Evolutionary conservation across 768 basidiomycete genomes (phyloP).

Genomic region (Astraeus odoratus): DNA sequence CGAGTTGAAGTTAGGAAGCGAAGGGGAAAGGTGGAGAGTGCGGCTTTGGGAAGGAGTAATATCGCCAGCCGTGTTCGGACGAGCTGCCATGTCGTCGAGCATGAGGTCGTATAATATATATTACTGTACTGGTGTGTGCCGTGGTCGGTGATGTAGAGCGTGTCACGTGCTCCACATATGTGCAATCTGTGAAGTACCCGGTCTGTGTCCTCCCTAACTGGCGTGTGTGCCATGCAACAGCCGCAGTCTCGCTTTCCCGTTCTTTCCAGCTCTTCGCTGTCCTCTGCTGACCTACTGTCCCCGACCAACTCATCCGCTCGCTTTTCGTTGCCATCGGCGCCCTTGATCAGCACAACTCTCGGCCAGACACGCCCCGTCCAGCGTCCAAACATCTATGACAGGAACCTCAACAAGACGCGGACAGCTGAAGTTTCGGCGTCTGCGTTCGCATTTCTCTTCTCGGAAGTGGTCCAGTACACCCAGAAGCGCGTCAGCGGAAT

Average conservation of each 20-base stretch:
- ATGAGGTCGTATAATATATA: no score
- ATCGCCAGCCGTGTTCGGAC: no score
- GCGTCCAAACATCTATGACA: constrained; percentile 82
- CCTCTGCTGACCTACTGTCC: constrained; percentile 39
- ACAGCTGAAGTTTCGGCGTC: constrained; percentile 75
- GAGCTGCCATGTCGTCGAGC: constrained; percentile 5
- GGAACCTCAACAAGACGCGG: constrained; percentile 82
- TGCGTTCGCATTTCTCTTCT: constrained; percentile 87
- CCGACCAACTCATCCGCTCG: constrained; percentile 58
- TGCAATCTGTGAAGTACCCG: no score
- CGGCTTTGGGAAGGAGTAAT: neutral
- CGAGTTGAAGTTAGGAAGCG: constrained; percentile 7
- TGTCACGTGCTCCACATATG: constrained; percentile 5
- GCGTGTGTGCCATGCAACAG: constrained; percentile 35
- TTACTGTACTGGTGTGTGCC: neutral
- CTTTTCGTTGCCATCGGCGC: constrained; percentile 60
- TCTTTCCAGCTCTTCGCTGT: constrained; percentile 52
- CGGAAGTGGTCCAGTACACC: constrained; percentile 91
- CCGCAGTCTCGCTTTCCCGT: constrained; percentile 64
- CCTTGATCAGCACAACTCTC: constrained; percentile 38
- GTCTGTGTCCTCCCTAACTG: no score
- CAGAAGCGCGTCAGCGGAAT: constrained; percentile 94
- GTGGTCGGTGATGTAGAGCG: neutral
- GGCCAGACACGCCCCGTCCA: constrained; percentile 30
- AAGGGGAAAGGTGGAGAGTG: constrained; percentile 7